Evolutionary conservation across 208 protist genomes (phyloP), one percentile per base, ranked within the genome.

Genomic region (Tritrichomonas foetus): DNA sequence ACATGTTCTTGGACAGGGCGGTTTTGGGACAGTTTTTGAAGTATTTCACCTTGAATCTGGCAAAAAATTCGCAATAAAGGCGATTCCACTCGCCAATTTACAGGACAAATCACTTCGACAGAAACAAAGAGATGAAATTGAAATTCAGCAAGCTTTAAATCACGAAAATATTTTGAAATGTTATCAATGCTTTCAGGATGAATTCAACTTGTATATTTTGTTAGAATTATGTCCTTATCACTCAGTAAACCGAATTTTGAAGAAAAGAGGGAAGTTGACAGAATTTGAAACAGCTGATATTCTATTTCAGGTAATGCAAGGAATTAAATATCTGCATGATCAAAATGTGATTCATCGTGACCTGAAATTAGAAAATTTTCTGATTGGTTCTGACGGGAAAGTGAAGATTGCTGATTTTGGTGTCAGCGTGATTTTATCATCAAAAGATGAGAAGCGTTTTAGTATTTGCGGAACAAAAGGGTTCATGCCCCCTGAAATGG

Each of bases 91-190:
- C 93, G 36, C 20, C 5, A 61, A 30, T 47, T 20, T 93, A n/a
- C 3, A 13, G 1, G 66, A 93, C 49, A 44, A 44, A 66, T 39
- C 61, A 50, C 30, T 30, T 8, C 9, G 41, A 22, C 41, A 93
- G 30, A 93, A 97, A 95, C 95, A 98, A 78, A 96, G 97, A 69
- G 97, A 94, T 47, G 98, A 99, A 95, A 99, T 99, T 94, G 97
- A 96, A n/a, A 98, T 99, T 84, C 98, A 99, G 96, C 94, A 95
- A 25, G 96, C 96, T 74, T 96, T 99, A 94, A 95, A 97, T 93
- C 98, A 99, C 95, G 95, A 96, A 89, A 96, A 99, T 96, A 97
- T 99, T 94, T 98, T 99, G 27, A 96, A 97, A 89, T 99, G 98
- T 94, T 94, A 98, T 57, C 95, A 96, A 93, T 98, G 95, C 94